phyloP scores from a whole-genome alignment of 495 filamentous ascomycete species.

The Hypoxylon lienhwacheense region DNA sequence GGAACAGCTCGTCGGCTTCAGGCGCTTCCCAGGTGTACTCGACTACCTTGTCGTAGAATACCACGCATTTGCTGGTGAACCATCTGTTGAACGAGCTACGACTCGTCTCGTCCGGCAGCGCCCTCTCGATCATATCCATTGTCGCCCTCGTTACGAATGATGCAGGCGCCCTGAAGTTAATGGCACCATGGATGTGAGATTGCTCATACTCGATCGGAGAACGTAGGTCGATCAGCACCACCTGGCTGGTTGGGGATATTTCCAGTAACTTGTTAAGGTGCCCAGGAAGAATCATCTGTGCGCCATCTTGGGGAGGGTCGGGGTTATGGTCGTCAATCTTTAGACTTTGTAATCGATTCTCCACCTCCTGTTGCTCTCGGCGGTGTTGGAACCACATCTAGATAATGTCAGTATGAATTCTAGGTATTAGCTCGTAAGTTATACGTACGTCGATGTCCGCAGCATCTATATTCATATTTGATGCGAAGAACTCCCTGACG shows the following conservation, averaged over 20 bases:
- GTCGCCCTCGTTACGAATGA: constrained; percentile 46
- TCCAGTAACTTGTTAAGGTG: constrained; percentile 51
- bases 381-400: constrained; percentile 50
- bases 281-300: constrained; percentile 51
- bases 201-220: constrained; percentile 47
- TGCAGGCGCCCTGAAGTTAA: constrained; percentile 51
- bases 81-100: constrained; percentile 50
- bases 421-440: background rate
- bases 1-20: constrained; percentile 44
- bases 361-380: constrained; percentile 45
- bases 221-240: constrained; percentile 50
- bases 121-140: constrained; percentile 53
- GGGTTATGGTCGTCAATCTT: constrained; percentile 35
- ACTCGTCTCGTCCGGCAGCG: constrained; percentile 48
- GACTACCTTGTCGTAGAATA: constrained; percentile 52
- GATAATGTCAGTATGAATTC: constrained; percentile 3
- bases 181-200: constrained; percentile 51
- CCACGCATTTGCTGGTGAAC: constrained; percentile 47
- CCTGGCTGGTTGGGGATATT: constrained; percentile 47
- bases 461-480: constrained; percentile 45
- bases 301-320: constrained; percentile 28
- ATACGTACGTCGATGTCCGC: constrained; percentile 41
- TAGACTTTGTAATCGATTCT: constrained; percentile 44
- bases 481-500: constrained; percentile 46
- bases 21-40: constrained; percentile 54